A percentile compares a stretch with the other conserved stretches of the same genome.
phyloP scores from a whole-genome alignment of 1,139 yeast species.

The Trichomonascaceae sp. region DNA sequence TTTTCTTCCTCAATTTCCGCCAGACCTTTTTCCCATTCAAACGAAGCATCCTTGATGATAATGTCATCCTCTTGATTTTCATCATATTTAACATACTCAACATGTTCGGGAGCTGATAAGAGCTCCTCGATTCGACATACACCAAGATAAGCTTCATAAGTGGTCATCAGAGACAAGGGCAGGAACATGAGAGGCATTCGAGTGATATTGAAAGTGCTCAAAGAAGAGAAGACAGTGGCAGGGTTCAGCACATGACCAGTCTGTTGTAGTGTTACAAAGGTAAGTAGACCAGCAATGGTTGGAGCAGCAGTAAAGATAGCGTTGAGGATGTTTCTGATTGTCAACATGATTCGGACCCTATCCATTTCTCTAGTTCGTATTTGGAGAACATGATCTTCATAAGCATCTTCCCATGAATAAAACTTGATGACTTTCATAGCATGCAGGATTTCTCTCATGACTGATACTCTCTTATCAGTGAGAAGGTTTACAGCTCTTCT shows the following conservation, averaged over 20 bases:
- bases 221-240: constrained; percentile 72
- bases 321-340: constrained; percentile 48
- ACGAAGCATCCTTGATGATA: constrained; percentile 46
- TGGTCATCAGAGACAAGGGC: constrained; percentile 58
- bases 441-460: constrained; percentile 58
- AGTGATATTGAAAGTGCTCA: constrained; percentile 65
- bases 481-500: constrained; percentile 41
- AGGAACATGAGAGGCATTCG: constrained; percentile 65
- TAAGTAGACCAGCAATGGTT: constrained; percentile 59
- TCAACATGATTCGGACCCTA: constrained; percentile 28
- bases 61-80: constrained; percentile 35
- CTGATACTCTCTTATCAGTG: constrained; percentile 55
- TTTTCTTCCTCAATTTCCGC: constrained; percentile 17
- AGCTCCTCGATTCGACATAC: constrained; percentile 52
- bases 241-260: constrained; percentile 51
- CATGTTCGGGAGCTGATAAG: constrained; percentile 41
- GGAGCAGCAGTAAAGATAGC: constrained; percentile 59
- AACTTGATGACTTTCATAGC: constrained; percentile 64
- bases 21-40: constrained; percentile 56
- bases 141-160: constrained; percentile 66
- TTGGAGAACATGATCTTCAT: constrained; percentile 41
- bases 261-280: constrained; percentile 65
- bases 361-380: constrained; percentile 43
- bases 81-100: constrained; percentile 30
- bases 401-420: constrained; percentile 71